Base-by-base conservation (phyloP, 768 basidiomycete genomes). In the Podaxis pistillaris region DNA sequence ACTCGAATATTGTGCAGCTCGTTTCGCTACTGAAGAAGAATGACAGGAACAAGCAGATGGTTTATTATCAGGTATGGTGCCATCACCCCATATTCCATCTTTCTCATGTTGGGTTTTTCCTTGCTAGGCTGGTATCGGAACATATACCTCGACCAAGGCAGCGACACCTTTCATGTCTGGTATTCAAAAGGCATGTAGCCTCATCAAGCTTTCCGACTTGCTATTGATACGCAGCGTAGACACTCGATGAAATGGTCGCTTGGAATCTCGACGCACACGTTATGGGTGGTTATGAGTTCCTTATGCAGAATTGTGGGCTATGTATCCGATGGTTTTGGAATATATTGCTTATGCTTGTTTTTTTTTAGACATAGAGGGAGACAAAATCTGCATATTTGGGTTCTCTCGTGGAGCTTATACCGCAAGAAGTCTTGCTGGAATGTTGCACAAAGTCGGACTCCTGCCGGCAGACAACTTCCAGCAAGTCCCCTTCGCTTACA, bases 331-430 rank as follows among this genome's bases (percentile, higher is more conserved):
- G 40, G 1, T 8, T 37, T 22, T 26, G 33, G 30, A 30, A 30
- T 30, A 8, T 30, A 8, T 30, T 30, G 1, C 30, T 30, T 33
- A 26, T 11, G 38, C 33, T 36, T 7, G 15, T 38, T 17, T 36
- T 9, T 46, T 19, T 40, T 5, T 54, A 83, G 82, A 83, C 64
- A 73, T 73, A 4, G 68, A 73, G 15, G 84, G 84, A 28, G 87
- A 89, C 72, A 78, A 77, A 63, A 84, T 90, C 13, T 88, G 80
- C 65, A 78, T 90, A 40, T 87, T 88, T 65, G 87, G 79, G 0
- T 89, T 90, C 70, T 88, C 86, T 36, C 77, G 89, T 37, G 87
- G 88, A 13, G 85, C 86, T 6, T 87, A 86, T 70, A 86, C 84
- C 0, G 86, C 86, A 13, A 76, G 87, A 50, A 79, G 64, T 57